These are phyloP conservation scores for Pedinophyceae sp. DNA, from an alignment of 139 green algal species.

Conservation along the genomic window DNA sequence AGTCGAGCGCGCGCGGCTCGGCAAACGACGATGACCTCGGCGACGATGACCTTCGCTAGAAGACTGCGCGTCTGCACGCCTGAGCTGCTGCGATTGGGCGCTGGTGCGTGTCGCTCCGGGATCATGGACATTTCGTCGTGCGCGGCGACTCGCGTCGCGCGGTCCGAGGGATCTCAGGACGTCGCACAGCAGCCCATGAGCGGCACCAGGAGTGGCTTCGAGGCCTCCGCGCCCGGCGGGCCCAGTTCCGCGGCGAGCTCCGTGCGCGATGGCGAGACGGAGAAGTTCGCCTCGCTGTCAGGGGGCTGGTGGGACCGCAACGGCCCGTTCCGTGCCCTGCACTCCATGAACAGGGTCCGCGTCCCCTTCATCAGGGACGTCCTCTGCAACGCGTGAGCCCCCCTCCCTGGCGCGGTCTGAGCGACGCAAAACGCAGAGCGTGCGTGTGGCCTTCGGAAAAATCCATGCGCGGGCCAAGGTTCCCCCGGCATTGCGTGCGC, in stretches of 20 bases:
- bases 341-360: constrained; percentile 68
- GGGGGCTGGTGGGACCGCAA: neutral
- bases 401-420: neutral
- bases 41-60: no score
- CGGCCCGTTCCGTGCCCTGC: constrained; percentile 29
- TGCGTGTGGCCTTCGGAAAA: neutral
- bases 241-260: neutral
- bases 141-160: no score
- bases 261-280: neutral
- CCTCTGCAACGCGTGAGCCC: constrained; percentile 20
- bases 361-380: constrained; percentile 47
- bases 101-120: no score
- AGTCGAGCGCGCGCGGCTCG: no score
- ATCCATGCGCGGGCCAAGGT: neutral
- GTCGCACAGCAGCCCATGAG: no score
- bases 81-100: no score
- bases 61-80: no score
- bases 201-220: no score
- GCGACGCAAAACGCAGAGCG: neutral
- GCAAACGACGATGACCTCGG: no score
- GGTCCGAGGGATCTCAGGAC: no score
- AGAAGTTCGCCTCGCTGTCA: neutral
- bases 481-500: neutral
- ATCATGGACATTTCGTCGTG: no score
- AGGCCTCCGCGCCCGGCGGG: no score